Base-by-base conservation (phyloP, 2,329 filamentous ascomycete species). In the Colletotrichum limetticola region DNA sequence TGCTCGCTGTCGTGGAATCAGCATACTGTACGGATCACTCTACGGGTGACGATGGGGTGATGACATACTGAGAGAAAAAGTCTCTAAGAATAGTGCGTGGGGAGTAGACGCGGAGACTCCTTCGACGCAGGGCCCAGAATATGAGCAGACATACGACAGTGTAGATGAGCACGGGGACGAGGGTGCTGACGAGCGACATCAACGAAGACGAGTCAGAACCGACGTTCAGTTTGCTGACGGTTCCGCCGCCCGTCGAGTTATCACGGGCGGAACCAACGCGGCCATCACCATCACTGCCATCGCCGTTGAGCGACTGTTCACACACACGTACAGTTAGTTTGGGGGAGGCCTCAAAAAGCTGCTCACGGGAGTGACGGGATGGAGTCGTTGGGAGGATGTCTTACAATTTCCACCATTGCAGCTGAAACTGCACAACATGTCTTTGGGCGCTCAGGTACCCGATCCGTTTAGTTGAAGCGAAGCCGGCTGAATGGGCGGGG, bases 71-170 rank as follows among this genome's bases (percentile, higher is more conserved):
- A 57, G 86, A 83, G 11, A 84, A 81, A 12, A 89, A 79, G 56
- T 87, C 88, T 22, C 82, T 83, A 30, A 89, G 77, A 32, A 90
- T 84, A 1, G 86, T 85, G 75, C 90, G 84, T 5, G 90, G 89
- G 7, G 88, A 83, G 78, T 91, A 91, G 64, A 90, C 89, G 30
- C 89, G 85, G 26, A 83, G 80, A 53, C 85, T 84, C 32, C 83
- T 86, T 61, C 83, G 83, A 55, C 90, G 83, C 52, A 88, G 77
- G 19, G 85, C 59, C 63, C 90, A 76, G 78, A 91, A 91, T 68
- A 89, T 80, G 74, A 81, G 32, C n/a, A 90, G 68, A 75, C 88
- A 90, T 42, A 88, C 76, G 30, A 75, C 80, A 5, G 88, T 84
- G 71, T 87, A 85, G 56, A 87, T 74, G 57, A 88, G 76, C 5